phyloP scores from a whole-genome alignment of 169 alveolate species.

The Eimeria falciformis region DNA sequence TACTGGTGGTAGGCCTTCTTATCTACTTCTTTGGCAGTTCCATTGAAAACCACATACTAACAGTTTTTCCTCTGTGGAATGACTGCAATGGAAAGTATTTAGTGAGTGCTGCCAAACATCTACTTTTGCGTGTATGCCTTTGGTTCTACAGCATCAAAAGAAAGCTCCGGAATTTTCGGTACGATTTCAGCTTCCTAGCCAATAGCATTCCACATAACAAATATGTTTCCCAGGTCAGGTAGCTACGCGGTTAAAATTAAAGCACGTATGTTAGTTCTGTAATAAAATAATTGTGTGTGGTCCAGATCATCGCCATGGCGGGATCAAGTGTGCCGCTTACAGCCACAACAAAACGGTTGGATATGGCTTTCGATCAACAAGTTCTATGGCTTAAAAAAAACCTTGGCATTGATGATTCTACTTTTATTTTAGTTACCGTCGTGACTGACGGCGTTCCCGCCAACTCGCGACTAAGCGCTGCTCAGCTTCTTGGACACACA shows the following conservation, averaged over 20 bases:
- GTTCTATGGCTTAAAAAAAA: conserved; percentile 8
- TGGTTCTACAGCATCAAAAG: conserved; percentile 38
- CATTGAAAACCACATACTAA: too few species aligned
- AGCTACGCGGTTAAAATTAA: too few species aligned
- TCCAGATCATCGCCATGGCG: conserved; percentile 54
- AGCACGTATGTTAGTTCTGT: neutral
- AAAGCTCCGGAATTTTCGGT: conserved; percentile 13
- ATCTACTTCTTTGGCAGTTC: too few species aligned
- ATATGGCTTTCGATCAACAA: neutral
- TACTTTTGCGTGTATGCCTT: too few species aligned
- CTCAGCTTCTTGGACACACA: conserved; percentile 58
- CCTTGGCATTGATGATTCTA: neutral
- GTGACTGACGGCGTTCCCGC: conserved; percentile 48
- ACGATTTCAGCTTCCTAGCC: neutral
- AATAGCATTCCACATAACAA: too few species aligned
- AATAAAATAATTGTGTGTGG: neutral
- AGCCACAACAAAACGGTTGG: neutral
- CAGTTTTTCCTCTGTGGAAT: too few species aligned
- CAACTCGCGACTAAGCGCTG: conserved; percentile 36
- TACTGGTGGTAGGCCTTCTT: neutral
- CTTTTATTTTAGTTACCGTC: conserved; percentile 1
- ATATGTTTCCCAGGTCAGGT: too few species aligned
- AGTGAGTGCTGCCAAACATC: too few species aligned
- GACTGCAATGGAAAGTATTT: too few species aligned
- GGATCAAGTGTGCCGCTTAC: conserved; percentile 55